Percentiles rank a stretch among this genome's conserved stretches.
Evolutionary conservation across 345 rosid species (phyloP).

Genomic region (Eucalyptus sp.): DNA sequence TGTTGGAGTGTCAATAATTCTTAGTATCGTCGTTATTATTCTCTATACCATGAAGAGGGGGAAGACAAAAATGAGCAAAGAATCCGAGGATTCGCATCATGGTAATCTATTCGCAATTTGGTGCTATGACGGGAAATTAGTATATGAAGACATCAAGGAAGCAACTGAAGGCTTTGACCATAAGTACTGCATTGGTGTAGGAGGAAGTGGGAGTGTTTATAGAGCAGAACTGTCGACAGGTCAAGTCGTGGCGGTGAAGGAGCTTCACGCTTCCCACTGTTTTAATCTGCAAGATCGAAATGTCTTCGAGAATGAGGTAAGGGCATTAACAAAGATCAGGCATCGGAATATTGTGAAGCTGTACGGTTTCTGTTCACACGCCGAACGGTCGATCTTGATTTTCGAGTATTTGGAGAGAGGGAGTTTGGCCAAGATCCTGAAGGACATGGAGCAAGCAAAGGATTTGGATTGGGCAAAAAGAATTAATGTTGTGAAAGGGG

Average conservation of each 20-base stretch:
- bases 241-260: conserved; percentile 9
- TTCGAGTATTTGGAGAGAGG: conserved; percentile 6
- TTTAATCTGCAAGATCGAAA: neutral
- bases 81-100: neutral
- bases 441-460: neutral
- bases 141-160: conserved; percentile 6
- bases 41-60: neutral
- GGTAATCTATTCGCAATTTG: conserved; percentile 2
- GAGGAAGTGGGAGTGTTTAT: conserved; percentile 22
- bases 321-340: neutral
- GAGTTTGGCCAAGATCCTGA: conserved; percentile 1
- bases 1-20: neutral
- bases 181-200: conserved; percentile 15
- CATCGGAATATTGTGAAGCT: conserved; percentile 11
- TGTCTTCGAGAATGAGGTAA: conserved; percentile 1
- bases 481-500: conserved; percentile 2
- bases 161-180: conserved; percentile 11
- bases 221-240: conserved; percentile 10
- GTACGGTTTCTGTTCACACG: neutral
- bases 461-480: conserved; percentile 5
- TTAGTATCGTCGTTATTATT: neutral
- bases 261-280: neutral
- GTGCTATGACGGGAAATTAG: conserved; percentile 13
- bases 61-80: neutral
- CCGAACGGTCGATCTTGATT: neutral